Conservation (phyloP, 345 rosid species). For the Citrus hindsii region DNA sequence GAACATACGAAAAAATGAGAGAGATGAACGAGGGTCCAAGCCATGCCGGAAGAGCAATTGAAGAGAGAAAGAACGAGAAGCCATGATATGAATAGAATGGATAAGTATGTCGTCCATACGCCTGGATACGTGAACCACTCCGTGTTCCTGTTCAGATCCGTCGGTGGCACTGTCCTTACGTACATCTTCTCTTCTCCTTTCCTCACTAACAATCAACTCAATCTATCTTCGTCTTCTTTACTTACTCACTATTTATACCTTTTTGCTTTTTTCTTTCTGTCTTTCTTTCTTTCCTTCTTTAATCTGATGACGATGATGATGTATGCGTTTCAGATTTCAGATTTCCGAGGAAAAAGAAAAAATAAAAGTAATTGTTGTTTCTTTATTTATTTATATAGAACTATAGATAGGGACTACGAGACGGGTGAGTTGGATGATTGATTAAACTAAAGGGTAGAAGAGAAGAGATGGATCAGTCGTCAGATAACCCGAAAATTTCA, state of each 20-base stretch:
- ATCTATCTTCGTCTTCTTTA: no score
- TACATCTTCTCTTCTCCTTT: constrained; percentile 33
- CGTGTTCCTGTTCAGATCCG: constrained; percentile 89
- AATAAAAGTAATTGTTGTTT: no score
- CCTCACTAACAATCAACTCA: background rate
- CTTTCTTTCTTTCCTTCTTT: background rate
- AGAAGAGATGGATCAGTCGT: no score
- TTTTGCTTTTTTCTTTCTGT: background rate
- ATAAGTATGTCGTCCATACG: constrained; percentile 77
- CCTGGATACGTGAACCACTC: constrained; percentile 93
- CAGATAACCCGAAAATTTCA: no score
- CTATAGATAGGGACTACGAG: no score
- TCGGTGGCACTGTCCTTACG: constrained; percentile 64
- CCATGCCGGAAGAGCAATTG: constrained; percentile 71
- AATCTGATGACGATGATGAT: no score
- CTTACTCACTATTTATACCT: background rate
- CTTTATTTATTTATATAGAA: no score
- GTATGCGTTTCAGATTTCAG: background rate
- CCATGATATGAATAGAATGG: constrained; percentile 74
- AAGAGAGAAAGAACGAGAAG: constrained; percentile 62
- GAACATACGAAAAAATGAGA: constrained; percentile 52
- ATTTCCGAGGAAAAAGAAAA: no score
- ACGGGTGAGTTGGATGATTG: no score
- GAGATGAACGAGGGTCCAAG: constrained; percentile 84
- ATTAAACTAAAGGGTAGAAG: no score